A percentile compares a stretch with the other conserved stretches of the same genome.
Conservation (phyloP, 192 early-diverging fungal species). For the Podila epicladia region DNA sequence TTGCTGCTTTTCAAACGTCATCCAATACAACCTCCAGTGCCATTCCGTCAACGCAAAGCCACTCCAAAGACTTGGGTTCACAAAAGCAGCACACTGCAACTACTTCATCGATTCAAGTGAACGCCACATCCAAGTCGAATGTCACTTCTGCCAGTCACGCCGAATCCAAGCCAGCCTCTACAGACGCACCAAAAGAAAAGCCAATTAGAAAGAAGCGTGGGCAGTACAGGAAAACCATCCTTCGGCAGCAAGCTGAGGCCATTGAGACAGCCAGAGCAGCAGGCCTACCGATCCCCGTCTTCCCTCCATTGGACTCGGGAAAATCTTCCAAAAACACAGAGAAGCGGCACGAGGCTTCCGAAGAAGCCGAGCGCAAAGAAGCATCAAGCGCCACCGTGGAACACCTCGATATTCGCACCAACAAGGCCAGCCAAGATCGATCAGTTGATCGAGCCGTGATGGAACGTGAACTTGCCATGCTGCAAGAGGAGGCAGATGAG, state of each 20-base stretch:
- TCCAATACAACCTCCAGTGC: not conserved
- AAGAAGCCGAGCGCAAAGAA: not conserved
- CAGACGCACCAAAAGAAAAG: not conserved
- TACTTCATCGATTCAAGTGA: no score
- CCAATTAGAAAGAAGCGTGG: slow-evolving; percentile 27
- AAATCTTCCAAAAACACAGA: not conserved
- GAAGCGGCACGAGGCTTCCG: not conserved
- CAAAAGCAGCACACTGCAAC: no score
- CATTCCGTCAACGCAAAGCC: no score
- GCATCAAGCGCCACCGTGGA: slow-evolving; percentile 16
- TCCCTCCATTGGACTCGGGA: not conserved
- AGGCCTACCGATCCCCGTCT: slow-evolving; percentile 19
- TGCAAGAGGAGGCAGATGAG: slow-evolving; percentile 46
- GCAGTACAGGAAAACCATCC: slow-evolving; percentile 46
- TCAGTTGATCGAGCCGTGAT: slow-evolving; percentile 9
- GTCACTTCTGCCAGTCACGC: not conserved
- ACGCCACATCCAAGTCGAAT: no score
- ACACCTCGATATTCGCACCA: slow-evolving; percentile 3
- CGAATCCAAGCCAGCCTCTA: not conserved
- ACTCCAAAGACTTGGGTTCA: no score
- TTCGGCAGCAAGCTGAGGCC: slow-evolving; percentile 37
- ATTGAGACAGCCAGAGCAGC: slow-evolving; percentile 26
- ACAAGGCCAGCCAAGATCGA: not conserved
- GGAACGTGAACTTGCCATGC: slow-evolving; percentile 43
- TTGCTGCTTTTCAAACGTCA: not conserved